Percentiles rank a stretch among this genome's conserved stretches.
Conservation (phyloP, 441 rosid genomes). For the Biscutella laevigata region DNA sequence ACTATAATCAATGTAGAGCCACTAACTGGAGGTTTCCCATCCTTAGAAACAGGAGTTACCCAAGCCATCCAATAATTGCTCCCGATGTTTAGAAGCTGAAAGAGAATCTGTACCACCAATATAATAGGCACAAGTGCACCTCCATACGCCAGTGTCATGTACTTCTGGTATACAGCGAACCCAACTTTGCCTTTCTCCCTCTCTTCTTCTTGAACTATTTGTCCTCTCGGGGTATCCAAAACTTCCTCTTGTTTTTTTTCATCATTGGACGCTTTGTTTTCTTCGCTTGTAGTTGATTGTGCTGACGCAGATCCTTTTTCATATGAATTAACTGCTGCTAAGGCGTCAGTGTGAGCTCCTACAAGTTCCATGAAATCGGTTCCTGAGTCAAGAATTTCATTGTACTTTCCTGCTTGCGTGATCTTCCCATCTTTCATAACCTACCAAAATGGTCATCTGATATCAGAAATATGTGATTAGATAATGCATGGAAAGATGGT, state of each 20-base stretch:
- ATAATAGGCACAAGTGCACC: constrained; percentile 75
- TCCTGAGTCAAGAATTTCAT: constrained; percentile 57
- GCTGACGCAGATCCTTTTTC: constrained; percentile 28
- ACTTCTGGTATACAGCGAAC: constrained; percentile 63
- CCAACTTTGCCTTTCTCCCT: constrained; percentile 86
- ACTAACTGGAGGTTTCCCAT: constrained; percentile 33
- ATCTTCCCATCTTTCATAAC: constrained; percentile 87
- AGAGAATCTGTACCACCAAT: constrained; percentile 47
- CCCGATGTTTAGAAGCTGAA: constrained; percentile 67
- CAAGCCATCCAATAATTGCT: constrained; percentile 96
- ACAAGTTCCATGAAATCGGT: constrained; percentile 80
- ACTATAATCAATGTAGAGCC: constrained; percentile 30
- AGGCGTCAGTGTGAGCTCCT: constrained; percentile 65
- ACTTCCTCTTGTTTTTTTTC: constrained; percentile 33
- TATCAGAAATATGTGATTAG: not conserved
- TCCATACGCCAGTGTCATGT: constrained; percentile 65
- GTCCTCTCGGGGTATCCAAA: constrained; percentile 37
- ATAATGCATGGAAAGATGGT: not conserved
- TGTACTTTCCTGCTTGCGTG: constrained; percentile 71
- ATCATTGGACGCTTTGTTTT: constrained; percentile 23
- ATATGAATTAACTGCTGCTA: constrained; percentile 40
- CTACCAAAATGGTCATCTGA: constrained; percentile 27
- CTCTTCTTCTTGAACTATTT: constrained; percentile 86
- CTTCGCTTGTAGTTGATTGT: constrained; percentile 18
- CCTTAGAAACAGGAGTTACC: constrained; percentile 68